Evolutionary conservation across 2,329 filamentous ascomycete species (phyloP), one percentile per base, ranked within the genome.

Genomic region (Didymella sp.): DNA sequence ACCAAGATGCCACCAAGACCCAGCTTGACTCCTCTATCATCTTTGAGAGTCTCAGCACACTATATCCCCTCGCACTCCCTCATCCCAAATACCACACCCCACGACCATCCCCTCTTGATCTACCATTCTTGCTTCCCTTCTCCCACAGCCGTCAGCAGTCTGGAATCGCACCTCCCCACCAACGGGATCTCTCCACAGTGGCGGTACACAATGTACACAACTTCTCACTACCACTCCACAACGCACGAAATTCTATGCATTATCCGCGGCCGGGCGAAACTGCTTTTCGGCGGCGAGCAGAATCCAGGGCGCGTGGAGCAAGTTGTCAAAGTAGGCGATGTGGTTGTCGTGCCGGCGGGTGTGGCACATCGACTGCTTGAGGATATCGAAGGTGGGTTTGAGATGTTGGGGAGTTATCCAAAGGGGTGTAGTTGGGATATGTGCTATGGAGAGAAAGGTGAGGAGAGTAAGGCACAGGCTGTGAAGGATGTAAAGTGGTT

Each of bases 401-500:
- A 84, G 68, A 89, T 90, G 87, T 83, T 90, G 0, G 88, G 88
- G 0, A 82, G 81, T 44, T 90, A 91, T 78, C 87, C 86, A 0
- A 76, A 62, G 22, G 82, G 81, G 0, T 77, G 76, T 15, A 80
- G 72, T 17, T 91, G 87, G 87, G 87, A 90, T 72, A 90, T 91
- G 88, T 90, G 87, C 64, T 69, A 90, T 76, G 88, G 87, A 1
- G 78, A 78, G 48, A 66, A 78, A 33, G 84, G 79, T 0, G 87
- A 89, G 68, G 82, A 84, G 67, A 70, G 73, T 6, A 84, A 83
- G 64, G 72, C 82, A 6, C 73, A 80, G 55, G 70, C 63, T 6
- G 87, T 88, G 43, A 69, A 62, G 49, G 62, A 66, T 3, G 62
- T 89, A 66, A 64, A 62, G 5, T 89, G 86, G 87, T 85, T 89